Percentiles rank a stretch among this genome's conserved stretches.
phyloP scores from a whole-genome alignment of 148 eudicot genomes.

The Rheum nobile region DNA sequence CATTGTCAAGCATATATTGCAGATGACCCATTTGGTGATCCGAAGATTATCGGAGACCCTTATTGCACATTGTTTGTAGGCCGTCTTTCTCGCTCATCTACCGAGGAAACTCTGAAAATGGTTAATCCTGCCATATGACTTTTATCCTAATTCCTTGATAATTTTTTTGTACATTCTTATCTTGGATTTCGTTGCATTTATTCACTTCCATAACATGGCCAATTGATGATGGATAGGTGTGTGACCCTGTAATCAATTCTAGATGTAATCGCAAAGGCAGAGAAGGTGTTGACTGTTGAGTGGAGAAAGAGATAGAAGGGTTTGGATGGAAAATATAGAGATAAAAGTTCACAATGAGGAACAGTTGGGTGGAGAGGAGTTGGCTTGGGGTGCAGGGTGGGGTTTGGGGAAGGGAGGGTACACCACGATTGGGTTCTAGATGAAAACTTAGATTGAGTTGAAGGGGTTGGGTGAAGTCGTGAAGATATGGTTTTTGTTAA shows the following conservation, averaged over 20 bases:
- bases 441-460: too few species aligned
- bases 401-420: background rate
- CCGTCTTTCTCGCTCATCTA: constrained; percentile 61
- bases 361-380: background rate
- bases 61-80: constrained; percentile 78
- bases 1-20: background rate
- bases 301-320: background rate
- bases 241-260: background rate
- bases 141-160: background rate
- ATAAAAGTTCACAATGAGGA: background rate
- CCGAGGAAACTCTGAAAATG: constrained; percentile 62
- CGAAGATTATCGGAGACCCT: constrained; percentile 71
- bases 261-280: background rate
- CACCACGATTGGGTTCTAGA: background rate
- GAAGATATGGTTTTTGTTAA: too few species aligned
- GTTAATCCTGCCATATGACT: constrained; percentile 11
- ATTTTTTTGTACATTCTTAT: background rate
- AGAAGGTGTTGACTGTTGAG: too few species aligned
- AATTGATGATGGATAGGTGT: background rate
- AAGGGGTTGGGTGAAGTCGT: background rate
- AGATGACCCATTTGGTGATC: constrained; percentile 97
- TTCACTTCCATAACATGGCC: background rate
- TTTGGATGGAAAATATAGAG: background rate
- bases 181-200: background rate
- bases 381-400: too few species aligned